A percentile compares a stretch with the other conserved stretches of the same genome.
Conservation (phyloP, 768 basidiomycete genomes). For the Hortiboletus flavorubellus region DNA sequence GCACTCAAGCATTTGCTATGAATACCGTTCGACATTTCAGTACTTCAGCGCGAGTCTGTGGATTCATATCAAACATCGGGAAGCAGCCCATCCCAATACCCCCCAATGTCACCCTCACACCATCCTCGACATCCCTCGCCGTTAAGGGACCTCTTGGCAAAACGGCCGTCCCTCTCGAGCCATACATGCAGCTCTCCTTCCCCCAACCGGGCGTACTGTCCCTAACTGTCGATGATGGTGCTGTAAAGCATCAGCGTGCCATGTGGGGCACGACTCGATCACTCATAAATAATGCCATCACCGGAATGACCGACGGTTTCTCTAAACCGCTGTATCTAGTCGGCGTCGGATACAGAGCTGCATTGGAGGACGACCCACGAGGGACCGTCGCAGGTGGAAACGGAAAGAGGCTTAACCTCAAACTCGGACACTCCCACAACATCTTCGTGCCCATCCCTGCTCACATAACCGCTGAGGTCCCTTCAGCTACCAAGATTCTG, state of each 20-base stretch:
- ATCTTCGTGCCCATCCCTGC: constrained; percentile 80
- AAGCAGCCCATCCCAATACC: constrained; percentile 59
- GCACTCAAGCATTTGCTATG: not conserved
- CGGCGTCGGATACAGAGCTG: constrained; percentile 91
- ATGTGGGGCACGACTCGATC: constrained; percentile 97
- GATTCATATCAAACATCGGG: constrained; percentile 56
- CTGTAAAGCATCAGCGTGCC: constrained; percentile 72
- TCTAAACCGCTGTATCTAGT: constrained; percentile 81
- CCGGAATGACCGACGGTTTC: constrained; percentile 88
- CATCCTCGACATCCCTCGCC: constrained; percentile 36
- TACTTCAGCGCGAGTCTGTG: constrained; percentile 46
- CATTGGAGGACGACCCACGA: constrained; percentile 76
- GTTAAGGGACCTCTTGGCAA: constrained; percentile 61
- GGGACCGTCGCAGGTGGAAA: constrained; percentile 53
- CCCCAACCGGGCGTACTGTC: constrained; percentile 33
- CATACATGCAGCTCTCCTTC: constrained; percentile 42
- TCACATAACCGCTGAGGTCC: constrained; percentile 77
- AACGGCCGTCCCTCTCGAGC: constrained; percentile 44
- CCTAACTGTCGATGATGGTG: constrained; percentile 53
- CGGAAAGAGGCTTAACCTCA: constrained; percentile 78
- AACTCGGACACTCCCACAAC: constrained; percentile 88
- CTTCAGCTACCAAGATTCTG: constrained; percentile 78
- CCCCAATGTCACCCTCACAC: constrained; percentile 41
- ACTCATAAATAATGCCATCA: constrained; percentile 84
- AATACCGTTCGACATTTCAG: constrained; percentile 41